Percentiles rank a stretch among this genome's conserved stretches.
phyloP scores from a whole-genome alignment of 2,329 filamentous ascomycete species.

The Pseudocercospora cruenta region DNA sequence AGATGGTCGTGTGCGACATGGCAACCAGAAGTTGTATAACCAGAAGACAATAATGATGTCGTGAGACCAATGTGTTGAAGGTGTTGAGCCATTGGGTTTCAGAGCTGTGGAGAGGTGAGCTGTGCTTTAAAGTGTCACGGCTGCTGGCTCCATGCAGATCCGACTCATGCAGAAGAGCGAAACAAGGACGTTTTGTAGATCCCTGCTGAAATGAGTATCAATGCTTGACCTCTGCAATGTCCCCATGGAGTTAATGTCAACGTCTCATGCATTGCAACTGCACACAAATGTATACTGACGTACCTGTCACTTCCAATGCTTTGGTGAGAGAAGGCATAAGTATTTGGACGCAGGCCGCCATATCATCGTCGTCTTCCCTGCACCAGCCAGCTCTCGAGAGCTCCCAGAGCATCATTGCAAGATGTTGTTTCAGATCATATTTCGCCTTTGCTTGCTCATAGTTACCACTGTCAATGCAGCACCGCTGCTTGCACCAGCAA shows the following conservation, averaged over 20 bases:
- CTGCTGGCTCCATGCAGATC: not conserved
- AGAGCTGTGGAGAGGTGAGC: not conserved
- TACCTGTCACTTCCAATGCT: not conserved
- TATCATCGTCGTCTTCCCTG: not conserved
- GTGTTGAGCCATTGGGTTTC: not conserved
- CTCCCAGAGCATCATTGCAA: not conserved
- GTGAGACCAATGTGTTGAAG: not conserved
- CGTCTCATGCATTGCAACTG: not conserved
- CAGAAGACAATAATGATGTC: not conserved
- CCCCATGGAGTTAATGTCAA: not conserved
- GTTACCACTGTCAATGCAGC: slow-evolving; percentile 1
- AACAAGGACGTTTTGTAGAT: not conserved
- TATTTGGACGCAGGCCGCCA: not conserved
- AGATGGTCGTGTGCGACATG: not conserved
- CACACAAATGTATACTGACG: not conserved
- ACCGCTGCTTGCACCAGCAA: slow-evolving; percentile 9
- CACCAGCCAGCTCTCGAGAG: not conserved
- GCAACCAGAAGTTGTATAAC: not conserved
- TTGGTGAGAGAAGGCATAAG: not conserved
- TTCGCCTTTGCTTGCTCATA: not conserved
- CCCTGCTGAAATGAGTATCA: not conserved
- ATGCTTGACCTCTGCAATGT: not conserved
- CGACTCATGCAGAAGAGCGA: not conserved
- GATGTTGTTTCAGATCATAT: not conserved
- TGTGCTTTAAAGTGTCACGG: not conserved